Evolutionary conservation across 1,284 basidiomycete genomes (phyloP).

Genomic region (Polyporus tsugae): DNA sequence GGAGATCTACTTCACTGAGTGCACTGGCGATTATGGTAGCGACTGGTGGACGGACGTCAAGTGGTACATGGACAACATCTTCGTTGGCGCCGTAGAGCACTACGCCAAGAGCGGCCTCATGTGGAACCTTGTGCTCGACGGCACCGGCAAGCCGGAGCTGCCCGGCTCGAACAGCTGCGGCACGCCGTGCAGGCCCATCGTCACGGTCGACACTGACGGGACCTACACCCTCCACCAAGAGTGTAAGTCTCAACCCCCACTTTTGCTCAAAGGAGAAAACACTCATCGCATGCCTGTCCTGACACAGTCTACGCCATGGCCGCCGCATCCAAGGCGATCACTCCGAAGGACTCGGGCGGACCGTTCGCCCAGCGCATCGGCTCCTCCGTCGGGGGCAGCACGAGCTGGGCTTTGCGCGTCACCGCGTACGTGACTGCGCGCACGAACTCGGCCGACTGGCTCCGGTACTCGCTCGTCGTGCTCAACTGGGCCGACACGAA

Average conservation of each 20-base stretch:
- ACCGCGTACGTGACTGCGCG: slow-evolving; percentile 70
- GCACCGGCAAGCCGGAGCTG: slow-evolving; percentile 66
- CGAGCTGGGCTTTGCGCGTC: slow-evolving; percentile 65
- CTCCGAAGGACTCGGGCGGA: slow-evolving; percentile 71
- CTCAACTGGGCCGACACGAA: slow-evolving; percentile 66
- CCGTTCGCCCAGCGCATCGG: slow-evolving; percentile 75
- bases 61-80: slow-evolving; percentile 81
- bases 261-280: not conserved
- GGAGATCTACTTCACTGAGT: slow-evolving; percentile 61
- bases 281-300: not conserved
- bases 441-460: slow-evolving; percentile 61
- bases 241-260: slow-evolving; percentile 51
- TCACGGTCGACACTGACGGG: slow-evolving; percentile 69
- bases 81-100: slow-evolving; percentile 54
- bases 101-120: slow-evolving; percentile 64
- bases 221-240: slow-evolving; percentile 75
- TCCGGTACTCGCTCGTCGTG: slow-evolving; percentile 72
- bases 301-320: slow-evolving; percentile 74
- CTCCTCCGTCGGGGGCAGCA: slow-evolving; percentile 62
- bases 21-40: slow-evolving; percentile 54
- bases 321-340: slow-evolving; percentile 74
- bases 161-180: slow-evolving; percentile 71
- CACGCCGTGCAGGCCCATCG: slow-evolving; percentile 70
- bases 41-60: slow-evolving; percentile 84
- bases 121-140: slow-evolving; percentile 78